Conservation (phyloP, 345 rosid species). For the Geranium brycei region DNA sequence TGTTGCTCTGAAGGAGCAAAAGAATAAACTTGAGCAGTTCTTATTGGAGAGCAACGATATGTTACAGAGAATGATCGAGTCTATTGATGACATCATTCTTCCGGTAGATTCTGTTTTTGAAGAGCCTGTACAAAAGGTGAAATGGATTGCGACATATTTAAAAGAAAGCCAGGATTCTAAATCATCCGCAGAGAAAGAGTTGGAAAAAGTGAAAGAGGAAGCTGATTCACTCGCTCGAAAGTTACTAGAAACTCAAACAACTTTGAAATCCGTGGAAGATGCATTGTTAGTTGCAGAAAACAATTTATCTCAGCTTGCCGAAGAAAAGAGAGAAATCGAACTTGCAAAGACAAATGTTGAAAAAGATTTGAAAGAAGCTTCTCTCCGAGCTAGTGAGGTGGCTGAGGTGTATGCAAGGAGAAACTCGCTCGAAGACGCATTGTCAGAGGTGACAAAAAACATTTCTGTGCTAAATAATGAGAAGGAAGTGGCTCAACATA, state of each 20-base stretch:
- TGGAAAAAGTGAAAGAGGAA: conserved; percentile 38
- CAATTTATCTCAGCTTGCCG: conserved; percentile 30
- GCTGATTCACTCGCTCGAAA: conserved; percentile 22
- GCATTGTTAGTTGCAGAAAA: conserved; percentile 41
- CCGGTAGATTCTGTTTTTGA: conserved; percentile 35
- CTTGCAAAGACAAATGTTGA: conserved; percentile 34
- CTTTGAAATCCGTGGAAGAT: conserved; percentile 38
- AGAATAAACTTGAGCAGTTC: conserved; percentile 48
- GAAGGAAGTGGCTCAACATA: conserved; percentile 56
- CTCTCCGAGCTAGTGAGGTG: conserved; percentile 30
- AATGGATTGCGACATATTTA: conserved; percentile 44
- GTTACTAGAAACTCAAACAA: conserved; percentile 25
- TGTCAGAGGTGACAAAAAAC: conserved; percentile 42
- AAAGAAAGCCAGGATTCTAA: conserved; percentile 44
- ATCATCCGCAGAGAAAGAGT: conserved; percentile 36
- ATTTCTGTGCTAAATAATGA: conserved; percentile 40
- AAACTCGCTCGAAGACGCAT: conserved; percentile 55
- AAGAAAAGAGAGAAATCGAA: conserved; percentile 43
- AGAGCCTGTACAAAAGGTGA: conserved; percentile 52
- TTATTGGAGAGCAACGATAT: conserved; percentile 41
- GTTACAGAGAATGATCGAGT: conserved; percentile 37
- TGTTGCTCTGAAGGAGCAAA: conserved; percentile 30
- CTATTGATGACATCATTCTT: conserved; percentile 34
- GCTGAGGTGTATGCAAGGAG: conserved; percentile 36
- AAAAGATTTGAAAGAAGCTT: conserved; percentile 47